Conservation (phyloP, 1,284 basidiomycete species). For the Sanghuangporus weigelae region DNA sequence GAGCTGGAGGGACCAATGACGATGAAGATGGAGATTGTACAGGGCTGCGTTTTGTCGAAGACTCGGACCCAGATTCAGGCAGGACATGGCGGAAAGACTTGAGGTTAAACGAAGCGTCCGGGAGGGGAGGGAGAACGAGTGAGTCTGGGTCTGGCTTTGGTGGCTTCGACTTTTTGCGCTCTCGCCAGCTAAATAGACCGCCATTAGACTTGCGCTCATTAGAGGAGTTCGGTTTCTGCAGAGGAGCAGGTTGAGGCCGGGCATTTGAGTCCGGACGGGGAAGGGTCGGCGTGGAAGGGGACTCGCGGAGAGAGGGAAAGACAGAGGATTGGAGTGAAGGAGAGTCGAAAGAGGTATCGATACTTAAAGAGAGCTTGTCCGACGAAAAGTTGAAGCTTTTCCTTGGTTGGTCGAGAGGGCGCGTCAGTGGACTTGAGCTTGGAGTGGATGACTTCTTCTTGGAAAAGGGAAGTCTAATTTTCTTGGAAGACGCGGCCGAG, state of each 20-base stretch:
- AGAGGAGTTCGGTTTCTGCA: constrained; percentile 5
- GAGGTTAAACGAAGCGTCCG: constrained; percentile 43
- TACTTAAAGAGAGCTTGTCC: constrained; percentile 8
- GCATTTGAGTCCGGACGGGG: not conserved
- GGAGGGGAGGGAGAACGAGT: constrained; percentile 17
- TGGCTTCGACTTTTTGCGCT: constrained; percentile 18
- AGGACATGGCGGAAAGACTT: constrained; percentile 65
- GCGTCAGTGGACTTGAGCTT: constrained; percentile 5
- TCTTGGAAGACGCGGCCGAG: constrained; percentile 14
- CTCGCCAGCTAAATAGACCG: constrained; percentile 20
- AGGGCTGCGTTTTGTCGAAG: constrained; percentile 23
- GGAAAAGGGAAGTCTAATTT: constrained; percentile 12
- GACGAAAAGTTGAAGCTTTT: not conserved
- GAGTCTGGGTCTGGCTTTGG: constrained; percentile 9
- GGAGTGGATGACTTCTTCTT: constrained; percentile 14
- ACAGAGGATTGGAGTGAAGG: constrained; percentile 7
- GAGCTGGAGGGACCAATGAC: constrained; percentile 26
- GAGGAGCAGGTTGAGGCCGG: constrained; percentile 10
- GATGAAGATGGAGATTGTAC: constrained; percentile 20
- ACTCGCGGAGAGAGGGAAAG: constrained; percentile 13
- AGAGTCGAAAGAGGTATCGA: constrained; percentile 5
- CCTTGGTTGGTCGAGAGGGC: not conserved
- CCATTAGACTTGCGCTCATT: constrained; percentile 13
- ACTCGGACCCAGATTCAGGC: constrained; percentile 31
- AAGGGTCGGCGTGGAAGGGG: constrained; percentile 10